Percentiles rank a stretch among this genome's conserved stretches.
Conservation (phyloP, 495 filamentous ascomycete genomes). For the Podospora pseudoanserina region DNA sequence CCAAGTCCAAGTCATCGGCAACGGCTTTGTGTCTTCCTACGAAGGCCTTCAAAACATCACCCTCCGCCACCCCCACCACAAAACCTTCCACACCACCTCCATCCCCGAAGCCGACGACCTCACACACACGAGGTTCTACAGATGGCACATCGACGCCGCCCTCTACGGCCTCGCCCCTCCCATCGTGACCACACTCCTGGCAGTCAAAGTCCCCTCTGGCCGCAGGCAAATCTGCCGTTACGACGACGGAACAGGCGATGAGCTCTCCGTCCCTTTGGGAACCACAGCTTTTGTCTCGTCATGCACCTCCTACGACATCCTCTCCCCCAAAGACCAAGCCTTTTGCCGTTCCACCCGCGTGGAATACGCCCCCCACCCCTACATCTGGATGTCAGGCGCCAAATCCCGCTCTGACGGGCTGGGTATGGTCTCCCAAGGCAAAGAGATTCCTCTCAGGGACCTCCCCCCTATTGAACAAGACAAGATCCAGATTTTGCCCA, state of each 20-base stretch:
- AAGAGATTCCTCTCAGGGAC: conserved; percentile 52
- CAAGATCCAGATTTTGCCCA: conserved; percentile 65
- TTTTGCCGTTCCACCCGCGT: conserved; percentile 61
- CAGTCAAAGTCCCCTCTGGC: conserved; percentile 62
- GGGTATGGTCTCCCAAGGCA: conserved; percentile 58
- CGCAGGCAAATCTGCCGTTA: conserved; percentile 63
- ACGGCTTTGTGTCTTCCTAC: conserved; percentile 60
- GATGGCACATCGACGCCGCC: conserved; percentile 78
- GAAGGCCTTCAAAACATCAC: conserved; percentile 64
- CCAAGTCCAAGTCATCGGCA: conserved; percentile 75
- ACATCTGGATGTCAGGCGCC: conserved; percentile 70
- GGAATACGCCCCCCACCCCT: conserved; percentile 72
- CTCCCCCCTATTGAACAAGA: conserved; percentile 60
- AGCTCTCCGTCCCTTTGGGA: conserved; percentile 63
- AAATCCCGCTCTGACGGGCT: conserved; percentile 63
- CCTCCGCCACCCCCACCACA: conserved; percentile 70
- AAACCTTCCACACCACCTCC: conserved; percentile 63
- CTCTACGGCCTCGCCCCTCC: conserved; percentile 69
- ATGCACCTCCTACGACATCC: conserved; percentile 59
- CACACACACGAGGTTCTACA: conserved; percentile 66
- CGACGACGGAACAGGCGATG: conserved; percentile 66
- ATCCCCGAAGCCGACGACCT: conserved; percentile 62
- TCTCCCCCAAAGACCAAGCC: conserved; percentile 60
- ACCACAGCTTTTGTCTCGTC: conserved; percentile 73
- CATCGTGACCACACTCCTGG: conserved; percentile 64